Conservation (phyloP, 2,329 filamentous ascomycete species). For the Penicillium polonicum region DNA sequence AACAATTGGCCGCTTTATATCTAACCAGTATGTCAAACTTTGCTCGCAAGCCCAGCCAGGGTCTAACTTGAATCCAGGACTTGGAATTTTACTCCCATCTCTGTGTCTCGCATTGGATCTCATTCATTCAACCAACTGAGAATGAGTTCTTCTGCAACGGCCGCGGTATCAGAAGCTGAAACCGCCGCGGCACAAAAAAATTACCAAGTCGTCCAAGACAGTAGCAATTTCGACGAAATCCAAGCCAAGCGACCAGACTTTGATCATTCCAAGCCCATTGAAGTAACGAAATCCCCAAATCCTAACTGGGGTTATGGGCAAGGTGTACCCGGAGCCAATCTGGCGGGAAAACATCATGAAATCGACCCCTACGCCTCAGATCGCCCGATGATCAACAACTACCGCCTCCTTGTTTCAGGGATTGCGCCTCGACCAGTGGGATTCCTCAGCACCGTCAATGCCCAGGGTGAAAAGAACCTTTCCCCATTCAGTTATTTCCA, state of each 20-base stretch:
- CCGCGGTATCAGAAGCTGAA: slow-evolving; percentile 2
- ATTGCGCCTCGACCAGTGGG: slow-evolving; percentile 78
- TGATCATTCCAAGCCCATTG: slow-evolving; percentile 25
- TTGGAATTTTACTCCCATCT: neutral
- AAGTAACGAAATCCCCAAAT: slow-evolving; percentile 38
- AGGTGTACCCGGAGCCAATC: slow-evolving; percentile 15
- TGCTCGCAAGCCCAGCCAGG: neutral
- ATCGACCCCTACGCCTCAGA: slow-evolving; percentile 76
- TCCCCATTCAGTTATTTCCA: slow-evolving; percentile 84
- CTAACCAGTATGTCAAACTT: slow-evolving; percentile 2
- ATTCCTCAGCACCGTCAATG: slow-evolving; percentile 56
- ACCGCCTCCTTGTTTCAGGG: slow-evolving; percentile 81
- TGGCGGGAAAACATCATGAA: slow-evolving; percentile 46
- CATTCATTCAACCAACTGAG: neutral
- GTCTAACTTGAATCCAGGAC: slow-evolving; percentile 2
- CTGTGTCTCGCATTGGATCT: neutral
- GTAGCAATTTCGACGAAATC: slow-evolving; percentile 29
- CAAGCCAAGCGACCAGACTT: slow-evolving; percentile 39
- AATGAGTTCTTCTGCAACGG: slow-evolving; percentile 9
- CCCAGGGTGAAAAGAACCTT: slow-evolving; percentile 69
- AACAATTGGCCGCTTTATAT: neutral
- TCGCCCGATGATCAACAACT: slow-evolving; percentile 69
- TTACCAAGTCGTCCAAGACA: slow-evolving; percentile 24
- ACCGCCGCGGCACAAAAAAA: slow-evolving; percentile 7
- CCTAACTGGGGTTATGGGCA: slow-evolving; percentile 33